Base-by-base conservation (phyloP, 257 asterid species). In the Lithospermum erythrorhizon region DNA sequence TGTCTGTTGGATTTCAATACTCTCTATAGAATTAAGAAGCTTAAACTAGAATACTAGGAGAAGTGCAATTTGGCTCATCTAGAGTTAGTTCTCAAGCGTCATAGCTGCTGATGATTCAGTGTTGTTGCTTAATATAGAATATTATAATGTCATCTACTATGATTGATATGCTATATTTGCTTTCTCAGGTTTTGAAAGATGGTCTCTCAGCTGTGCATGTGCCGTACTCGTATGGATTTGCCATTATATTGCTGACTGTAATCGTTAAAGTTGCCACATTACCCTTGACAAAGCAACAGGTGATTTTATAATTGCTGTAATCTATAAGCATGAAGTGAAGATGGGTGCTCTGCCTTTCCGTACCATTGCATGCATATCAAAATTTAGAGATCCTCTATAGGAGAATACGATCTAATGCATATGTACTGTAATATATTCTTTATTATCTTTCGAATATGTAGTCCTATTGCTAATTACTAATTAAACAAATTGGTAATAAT, bases 231-330 rank as follows among this genome's bases (percentile, higher is more conserved):
- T 89, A 93, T 79, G 99, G 99, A 66, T 89, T 93, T 73, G 96
- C 99, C 66, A 89, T 93, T 68, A 89, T 93, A 73, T 76, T 93
- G 81, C 90, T 93, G 32, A 89, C 97, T 0, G 76, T 93, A 73
- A 56, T 93, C n/a, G 99, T 93, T 64, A 93, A 93, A 81, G 66
- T 73, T 30, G 99, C 85, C 69, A 93, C 99, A 18, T 70, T 86
- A 53, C 99, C 99, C 47, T 79, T 93, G 87, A 93, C 97, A 65
- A 93, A 89, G 84, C 89, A 86, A 68, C 99, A 93, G 99, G 99
- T 93, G 76, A 77, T 57, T 56, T 57, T 60, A 62, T 75, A 55
- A 21, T 70, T 52, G 53, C 17, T 21, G 9, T 58, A 65, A 17
- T 70, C 64, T 68, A n/a, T n/a, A 64, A 15, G 41, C 19, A 61